A percentile compares a stretch with the other conserved stretches of the same genome.
These are phyloP conservation scores for Fusarium burgessii DNA, from an alignment of 2,329 filamentous ascomycete species.

Conservation along the genomic window DNA sequence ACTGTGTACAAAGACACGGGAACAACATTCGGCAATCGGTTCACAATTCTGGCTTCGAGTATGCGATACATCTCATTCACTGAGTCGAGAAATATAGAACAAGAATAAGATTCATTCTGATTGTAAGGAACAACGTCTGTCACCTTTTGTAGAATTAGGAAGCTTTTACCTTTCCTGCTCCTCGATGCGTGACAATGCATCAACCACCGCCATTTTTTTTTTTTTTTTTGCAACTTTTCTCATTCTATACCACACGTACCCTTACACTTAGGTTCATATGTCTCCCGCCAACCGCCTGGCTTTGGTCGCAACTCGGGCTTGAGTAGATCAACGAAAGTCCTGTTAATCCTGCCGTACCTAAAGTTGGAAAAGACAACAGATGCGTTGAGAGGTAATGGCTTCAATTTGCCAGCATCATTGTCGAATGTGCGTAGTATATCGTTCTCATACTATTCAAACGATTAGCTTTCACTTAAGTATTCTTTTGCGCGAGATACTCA, in stretches of 20 bases:
- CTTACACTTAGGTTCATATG: too few relatives aligned
- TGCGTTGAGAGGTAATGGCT: neutral
- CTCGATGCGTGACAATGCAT: too few relatives aligned
- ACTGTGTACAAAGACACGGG: neutral
- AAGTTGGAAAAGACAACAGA: neutral
- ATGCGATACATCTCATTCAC: neutral
- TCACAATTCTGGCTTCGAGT: neutral
- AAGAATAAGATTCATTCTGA: neutral
- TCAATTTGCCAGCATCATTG: neutral
- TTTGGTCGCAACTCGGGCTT: neutral
- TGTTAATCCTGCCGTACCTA: neutral
- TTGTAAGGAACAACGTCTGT: accelerated
- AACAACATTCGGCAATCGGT: neutral
- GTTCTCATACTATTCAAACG: neutral
- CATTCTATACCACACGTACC: too few relatives aligned
- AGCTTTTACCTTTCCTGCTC: neutral
- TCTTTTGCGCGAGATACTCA: neutral
- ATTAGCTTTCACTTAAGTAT: neutral
- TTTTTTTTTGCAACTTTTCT: too few relatives aligned
- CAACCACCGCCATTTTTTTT: too few relatives aligned
- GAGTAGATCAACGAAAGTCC: neutral
- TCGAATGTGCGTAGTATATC: neutral
- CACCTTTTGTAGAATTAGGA: neutral
- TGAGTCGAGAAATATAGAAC: too few relatives aligned
- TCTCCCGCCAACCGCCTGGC: neutral